A percentile compares a stretch with the other conserved stretches of the same genome.
Evolutionary conservation across 345 rosid species (phyloP).

Genomic region (Melaleuca alternifolia): DNA sequence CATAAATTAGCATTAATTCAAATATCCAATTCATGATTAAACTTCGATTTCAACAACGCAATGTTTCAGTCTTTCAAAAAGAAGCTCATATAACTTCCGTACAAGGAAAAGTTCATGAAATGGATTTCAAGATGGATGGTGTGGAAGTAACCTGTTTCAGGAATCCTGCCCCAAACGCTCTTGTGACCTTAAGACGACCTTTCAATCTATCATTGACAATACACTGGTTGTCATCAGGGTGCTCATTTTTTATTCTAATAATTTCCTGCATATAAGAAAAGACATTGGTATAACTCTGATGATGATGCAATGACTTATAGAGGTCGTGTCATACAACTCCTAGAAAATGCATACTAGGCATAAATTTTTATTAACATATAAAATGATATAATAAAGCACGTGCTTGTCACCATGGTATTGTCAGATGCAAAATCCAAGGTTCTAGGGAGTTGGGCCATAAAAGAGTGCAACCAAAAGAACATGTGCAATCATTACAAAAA

Average conservation of each 20-base stretch:
- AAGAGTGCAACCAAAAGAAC: neutral
- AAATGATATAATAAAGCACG: neutral
- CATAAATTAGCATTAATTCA: neutral
- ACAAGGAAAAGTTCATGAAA: neutral
- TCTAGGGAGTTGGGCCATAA: neutral
- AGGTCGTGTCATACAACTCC: neutral
- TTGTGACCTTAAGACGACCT: constrained; percentile 92
- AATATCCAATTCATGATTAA: neutral
- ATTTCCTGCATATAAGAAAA: constrained; percentile 55
- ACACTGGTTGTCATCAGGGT: constrained; percentile 85
- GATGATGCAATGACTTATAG: neutral
- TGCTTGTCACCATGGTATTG: neutral
- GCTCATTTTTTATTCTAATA: constrained; percentile 83
- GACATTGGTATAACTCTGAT: neutral
- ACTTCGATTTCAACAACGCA: neutral
- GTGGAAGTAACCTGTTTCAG: constrained; percentile 64
- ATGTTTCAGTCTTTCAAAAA: neutral
- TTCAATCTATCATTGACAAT: constrained; percentile 88
- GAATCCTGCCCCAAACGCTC: constrained; percentile 98
- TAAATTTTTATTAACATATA: neutral
- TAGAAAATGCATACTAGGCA: neutral
- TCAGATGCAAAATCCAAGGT: neutral
- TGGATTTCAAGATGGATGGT: neutral
- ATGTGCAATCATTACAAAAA: neutral
- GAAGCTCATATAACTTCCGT: neutral